These are phyloP conservation scores for Wickerhamomyces sp. DNA, from an alignment of 1,139 yeast genomes.

Conservation along the genomic window DNA sequence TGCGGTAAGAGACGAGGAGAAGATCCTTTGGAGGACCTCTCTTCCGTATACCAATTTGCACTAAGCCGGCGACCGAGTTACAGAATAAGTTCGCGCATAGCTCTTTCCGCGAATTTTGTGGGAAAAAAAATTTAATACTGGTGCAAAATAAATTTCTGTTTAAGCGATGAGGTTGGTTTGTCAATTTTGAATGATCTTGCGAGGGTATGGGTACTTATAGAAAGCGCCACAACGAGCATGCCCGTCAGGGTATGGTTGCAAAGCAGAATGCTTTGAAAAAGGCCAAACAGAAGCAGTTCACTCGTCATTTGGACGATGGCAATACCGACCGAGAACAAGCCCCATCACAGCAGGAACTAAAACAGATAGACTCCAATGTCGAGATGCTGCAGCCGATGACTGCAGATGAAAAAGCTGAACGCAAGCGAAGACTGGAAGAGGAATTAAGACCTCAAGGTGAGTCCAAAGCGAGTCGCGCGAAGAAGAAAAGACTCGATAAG, in stretches of 20 bases:
- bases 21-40: no score
- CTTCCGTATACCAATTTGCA: no score
- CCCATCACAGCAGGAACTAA: conserved; percentile 23
- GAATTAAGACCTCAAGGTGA: conserved; percentile 55
- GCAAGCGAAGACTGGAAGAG: conserved; percentile 63
- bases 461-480: conserved; percentile 64
- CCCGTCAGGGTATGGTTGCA: conserved; percentile 78
- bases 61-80: no score
- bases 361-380: conserved; percentile 47
- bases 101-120: no score
- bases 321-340: conserved; percentile 24
- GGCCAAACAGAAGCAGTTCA: conserved; percentile 65
- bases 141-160: no score
- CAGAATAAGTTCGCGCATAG: no score
- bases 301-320: conserved; percentile 40
- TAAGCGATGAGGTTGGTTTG: neutral
- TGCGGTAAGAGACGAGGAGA: no score
- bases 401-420: conserved; percentile 51
- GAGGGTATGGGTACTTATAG: conserved; percentile 71
- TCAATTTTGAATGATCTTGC: no score
- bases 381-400: conserved; percentile 49
- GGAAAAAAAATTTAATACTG: no score
- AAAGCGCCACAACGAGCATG: conserved; percentile 78
- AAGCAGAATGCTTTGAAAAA: conserved; percentile 67
- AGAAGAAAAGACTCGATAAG: conserved; percentile 72